Conservation (phyloP, 306 rosid species). For the Albizia julibrissin region DNA sequence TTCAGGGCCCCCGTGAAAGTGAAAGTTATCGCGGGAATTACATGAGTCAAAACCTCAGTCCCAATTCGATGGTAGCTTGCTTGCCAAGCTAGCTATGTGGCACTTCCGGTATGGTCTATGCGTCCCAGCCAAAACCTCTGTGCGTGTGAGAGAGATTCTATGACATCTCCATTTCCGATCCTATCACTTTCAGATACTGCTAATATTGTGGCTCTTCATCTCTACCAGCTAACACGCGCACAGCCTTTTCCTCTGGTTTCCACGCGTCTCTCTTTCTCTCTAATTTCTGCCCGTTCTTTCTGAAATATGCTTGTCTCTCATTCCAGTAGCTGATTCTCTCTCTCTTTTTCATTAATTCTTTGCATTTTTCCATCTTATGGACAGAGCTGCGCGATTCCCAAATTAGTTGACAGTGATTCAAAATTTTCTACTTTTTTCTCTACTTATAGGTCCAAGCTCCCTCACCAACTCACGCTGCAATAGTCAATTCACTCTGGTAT, state of each 20-base stretch:
- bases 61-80: neutral
- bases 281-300: neutral
- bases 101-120: neutral
- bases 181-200: neutral
- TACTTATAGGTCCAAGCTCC: slow-evolving; percentile 18
- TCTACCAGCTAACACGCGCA: neutral
- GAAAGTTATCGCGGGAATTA: neutral
- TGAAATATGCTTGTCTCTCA: neutral
- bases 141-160: neutral
- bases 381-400: slow-evolving; percentile 17
- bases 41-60: neutral
- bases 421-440: slow-evolving; percentile 26
- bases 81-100: neutral
- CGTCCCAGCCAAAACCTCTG: neutral
- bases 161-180: neutral
- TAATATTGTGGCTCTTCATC: neutral
- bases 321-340: neutral
- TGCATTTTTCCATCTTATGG: slow-evolving; percentile 1
- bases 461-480: slow-evolving; percentile 3
- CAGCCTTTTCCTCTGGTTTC: too few species aligned
- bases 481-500: slow-evolving; percentile 27
- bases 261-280: neutral
- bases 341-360: neutral
- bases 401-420: slow-evolving; percentile 24
- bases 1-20: neutral